Evolutionary conservation across 441 rosid genomes (phyloP).

Genomic region (Aquilaria agallochum): DNA sequence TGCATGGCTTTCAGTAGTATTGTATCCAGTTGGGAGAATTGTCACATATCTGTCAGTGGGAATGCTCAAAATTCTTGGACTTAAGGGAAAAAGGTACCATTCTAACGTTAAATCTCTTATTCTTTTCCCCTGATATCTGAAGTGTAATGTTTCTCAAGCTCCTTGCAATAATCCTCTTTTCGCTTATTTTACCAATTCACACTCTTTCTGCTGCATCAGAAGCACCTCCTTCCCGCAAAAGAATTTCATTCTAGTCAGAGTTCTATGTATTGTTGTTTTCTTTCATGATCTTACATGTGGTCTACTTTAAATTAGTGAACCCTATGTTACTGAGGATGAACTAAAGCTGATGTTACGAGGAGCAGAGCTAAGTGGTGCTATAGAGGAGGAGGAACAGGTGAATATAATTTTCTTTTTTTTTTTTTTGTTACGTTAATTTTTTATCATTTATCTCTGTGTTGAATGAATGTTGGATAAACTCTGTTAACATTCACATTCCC

Average conservation of each 20-base stretch:
- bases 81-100: constrained; percentile 83
- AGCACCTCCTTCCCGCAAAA: too few relatives aligned
- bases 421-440: not conserved
- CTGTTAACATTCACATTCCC: too few relatives aligned
- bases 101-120: too few relatives aligned
- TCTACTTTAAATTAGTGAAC: constrained; percentile 51
- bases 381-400: constrained; percentile 99
- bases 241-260: too few relatives aligned
- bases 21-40: constrained; percentile 96
- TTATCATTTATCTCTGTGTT: too few relatives aligned
- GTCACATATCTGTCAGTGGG: constrained; percentile 96
- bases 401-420: not conserved
- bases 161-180: too few relatives aligned
- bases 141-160: too few relatives aligned
- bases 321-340: constrained; percentile 98
- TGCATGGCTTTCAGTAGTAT: constrained; percentile 95
- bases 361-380: constrained; percentile 96
- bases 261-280: too few relatives aligned
- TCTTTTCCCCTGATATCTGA: not conserved
- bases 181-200: not conserved
- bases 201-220: too few relatives aligned
- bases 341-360: constrained; percentile 95
- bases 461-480: too few relatives aligned
- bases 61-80: constrained; percentile 89
- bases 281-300: not conserved